phyloP scores from a whole-genome alignment of 139 green algal genomes.

The Chlamydomonas asymmetrica region DNA sequence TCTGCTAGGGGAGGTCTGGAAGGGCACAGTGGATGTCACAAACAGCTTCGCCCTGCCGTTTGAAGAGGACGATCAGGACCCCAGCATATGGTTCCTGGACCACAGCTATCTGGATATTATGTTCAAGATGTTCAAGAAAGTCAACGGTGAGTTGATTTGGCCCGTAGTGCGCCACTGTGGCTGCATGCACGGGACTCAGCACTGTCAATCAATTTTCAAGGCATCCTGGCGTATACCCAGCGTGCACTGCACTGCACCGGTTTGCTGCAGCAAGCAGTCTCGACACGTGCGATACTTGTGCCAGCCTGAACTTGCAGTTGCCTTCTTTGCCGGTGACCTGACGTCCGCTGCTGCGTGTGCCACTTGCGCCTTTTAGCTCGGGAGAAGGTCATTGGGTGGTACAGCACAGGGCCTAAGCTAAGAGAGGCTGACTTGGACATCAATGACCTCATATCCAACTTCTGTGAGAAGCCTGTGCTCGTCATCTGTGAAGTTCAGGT shows the following conservation, averaged over 20 bases:
- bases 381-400: constrained; percentile 97
- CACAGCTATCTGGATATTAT: constrained; percentile 98
- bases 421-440: constrained; percentile 94
- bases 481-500: constrained; percentile 96
- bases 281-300: too few relatives aligned
- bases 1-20: constrained; percentile 86
- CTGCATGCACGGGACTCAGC: too few relatives aligned
- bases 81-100: constrained; percentile 98
- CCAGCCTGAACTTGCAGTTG: too few relatives aligned
- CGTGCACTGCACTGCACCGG: too few relatives aligned
- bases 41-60: constrained; percentile 99
- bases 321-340: too few relatives aligned
- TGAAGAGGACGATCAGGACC: constrained; percentile 96
- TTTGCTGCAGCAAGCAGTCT: too few relatives aligned
- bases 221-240: too few relatives aligned
- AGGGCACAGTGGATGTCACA: constrained; percentile 90
- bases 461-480: constrained; percentile 81
- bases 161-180: not conserved
- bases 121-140: constrained; percentile 98
- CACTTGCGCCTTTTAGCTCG: constrained; percentile 77
- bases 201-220: too few relatives aligned
- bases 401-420: constrained; percentile 95
- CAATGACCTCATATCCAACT: constrained; percentile 79
- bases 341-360: too few relatives aligned
- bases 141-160: constrained; percentile 80